A percentile compares a stretch with the other conserved stretches of the same genome.
phyloP scores from a whole-genome alignment of 2,329 filamentous ascomycete genomes.

The Hypoxylon sp. region DNA sequence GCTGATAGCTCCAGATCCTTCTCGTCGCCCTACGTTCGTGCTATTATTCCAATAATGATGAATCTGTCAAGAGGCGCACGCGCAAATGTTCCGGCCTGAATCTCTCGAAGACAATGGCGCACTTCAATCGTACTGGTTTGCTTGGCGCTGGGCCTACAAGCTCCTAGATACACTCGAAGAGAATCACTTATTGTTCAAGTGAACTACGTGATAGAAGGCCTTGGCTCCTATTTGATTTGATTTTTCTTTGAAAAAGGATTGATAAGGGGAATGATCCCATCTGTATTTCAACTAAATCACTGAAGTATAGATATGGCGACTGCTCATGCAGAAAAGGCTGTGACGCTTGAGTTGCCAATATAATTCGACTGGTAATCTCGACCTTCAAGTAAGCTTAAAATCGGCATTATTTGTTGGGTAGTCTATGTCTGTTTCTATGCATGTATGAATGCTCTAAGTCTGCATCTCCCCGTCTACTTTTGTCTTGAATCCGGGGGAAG shows the following conservation, averaged over 20 bases:
- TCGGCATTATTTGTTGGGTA: conserved; percentile 9
- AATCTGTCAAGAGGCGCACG: background rate
- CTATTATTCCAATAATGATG: background rate
- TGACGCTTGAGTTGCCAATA: background rate
- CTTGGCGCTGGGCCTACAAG: background rate
- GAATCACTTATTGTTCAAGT: background rate
- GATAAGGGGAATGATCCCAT: too few relatives aligned
- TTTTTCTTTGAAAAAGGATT: too few relatives aligned
- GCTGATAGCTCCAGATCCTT: conserved; percentile 9
- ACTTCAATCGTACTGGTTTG: background rate
- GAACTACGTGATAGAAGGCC: background rate
- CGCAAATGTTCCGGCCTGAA: background rate
- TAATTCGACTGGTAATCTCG: conserved; percentile 2
- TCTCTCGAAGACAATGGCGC: background rate
- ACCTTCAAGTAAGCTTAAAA: conserved; percentile 16
- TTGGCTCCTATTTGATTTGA: too few relatives aligned
- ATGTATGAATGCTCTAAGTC: conserved; percentile 16
- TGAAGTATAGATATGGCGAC: too few relatives aligned
- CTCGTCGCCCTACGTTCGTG: conserved; percentile 19
- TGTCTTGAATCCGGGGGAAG: conserved; percentile 6
- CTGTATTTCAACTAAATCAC: too few relatives aligned
- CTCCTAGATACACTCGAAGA: background rate
- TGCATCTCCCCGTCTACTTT: conserved; percentile 28
- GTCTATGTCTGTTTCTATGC: conserved; percentile 8
- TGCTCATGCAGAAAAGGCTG: conserved; percentile 6